Evolutionary conservation across 225 moss, liverwort and hornwort genomes (phyloP), one percentile per base, ranked within the genome.

Genomic region (Lunularia cruciata): DNA sequence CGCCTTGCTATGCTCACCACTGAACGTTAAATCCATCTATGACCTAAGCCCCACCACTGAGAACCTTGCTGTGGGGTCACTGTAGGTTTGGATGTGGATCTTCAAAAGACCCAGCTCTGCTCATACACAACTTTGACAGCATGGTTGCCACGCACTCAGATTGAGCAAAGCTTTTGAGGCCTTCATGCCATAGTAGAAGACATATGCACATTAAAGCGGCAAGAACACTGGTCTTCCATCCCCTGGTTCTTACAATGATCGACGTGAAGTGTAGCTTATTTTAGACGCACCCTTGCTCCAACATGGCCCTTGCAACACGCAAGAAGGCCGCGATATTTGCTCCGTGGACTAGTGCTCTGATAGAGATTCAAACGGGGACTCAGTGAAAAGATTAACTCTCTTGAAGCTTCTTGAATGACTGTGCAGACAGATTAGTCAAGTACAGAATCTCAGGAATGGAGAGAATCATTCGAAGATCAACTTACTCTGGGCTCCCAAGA

Each of bases 401-500:
- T n/a, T n/a, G n/a, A n/a, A n/a, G n/a, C n/a, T n/a, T n/a, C n/a
- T n/a, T n/a, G n/a, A n/a, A 6, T 40, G 40, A 40, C 40, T 6
- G 13, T 40, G 40, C 13, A 6, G 40, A 40, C 40, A 13, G 6
- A 40, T 6, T 6, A 40, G 40, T 13, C 13, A 40, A 40, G 40
- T 6, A 40, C 40, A 13, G 13, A 40, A 40, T 13, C 6, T 6
- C 40, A 40, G 6, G 31, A 43, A 6, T 28, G 2, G 2, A 18
- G 10, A 46, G 27, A 8, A 0, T 1, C 26, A 7, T 9, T 19
- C 8, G 47, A 14, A 71, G 10, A 62, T 12, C 14, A 37, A 68
- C 88, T 83, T 85, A 98, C 96, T 98, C 92, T 67, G 96, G 89
- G 72, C 52, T 86, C 74, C 85, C 89, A n/a, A 84, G 63, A 53